These are phyloP conservation scores for Fusarium temperatum DNA, from an alignment of 2,329 filamentous ascomycete species.

Conservation along the genomic window DNA sequence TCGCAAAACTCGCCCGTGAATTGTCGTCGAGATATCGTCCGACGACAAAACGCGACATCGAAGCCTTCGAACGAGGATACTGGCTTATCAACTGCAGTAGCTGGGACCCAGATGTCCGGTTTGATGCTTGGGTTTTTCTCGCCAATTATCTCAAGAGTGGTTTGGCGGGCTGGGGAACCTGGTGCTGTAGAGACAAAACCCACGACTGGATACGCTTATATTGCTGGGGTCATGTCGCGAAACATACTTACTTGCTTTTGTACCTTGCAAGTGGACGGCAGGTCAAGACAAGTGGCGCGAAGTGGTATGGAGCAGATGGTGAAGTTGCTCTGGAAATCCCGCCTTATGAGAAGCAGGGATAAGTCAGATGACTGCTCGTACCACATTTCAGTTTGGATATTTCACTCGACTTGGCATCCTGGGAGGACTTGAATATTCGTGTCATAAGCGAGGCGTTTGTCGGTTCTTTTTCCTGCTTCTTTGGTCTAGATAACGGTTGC, in stretches of 20 bases:
- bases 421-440: not conserved
- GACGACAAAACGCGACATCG: constrained; percentile 40
- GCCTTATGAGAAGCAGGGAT: constrained; percentile 36
- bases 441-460: constrained; percentile 32
- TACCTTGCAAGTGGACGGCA: constrained; percentile 75
- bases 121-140: constrained; percentile 70
- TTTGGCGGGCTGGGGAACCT: constrained; percentile 73
- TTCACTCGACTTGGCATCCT: not conserved
- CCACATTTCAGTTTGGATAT: not conserved
- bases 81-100: constrained; percentile 72
- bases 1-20: constrained; percentile 61
- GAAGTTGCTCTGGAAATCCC: constrained; percentile 57
- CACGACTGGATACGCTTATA: constrained; percentile 69
- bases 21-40: constrained; percentile 65
- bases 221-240: constrained; percentile 79
- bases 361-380: not conserved
- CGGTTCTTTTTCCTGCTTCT: not conserved
- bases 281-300: constrained; percentile 64
- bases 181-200: constrained; percentile 57
- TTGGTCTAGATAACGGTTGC: not conserved
- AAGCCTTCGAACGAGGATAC: constrained; percentile 76
- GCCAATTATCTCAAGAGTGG: constrained; percentile 67
- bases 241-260: constrained; percentile 78
- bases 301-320: constrained; percentile 74
- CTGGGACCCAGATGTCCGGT: constrained; percentile 62